phyloP scores from a whole-genome alignment of 2,329 filamentous ascomycete genomes.

The Microthyrium microscopicum region DNA sequence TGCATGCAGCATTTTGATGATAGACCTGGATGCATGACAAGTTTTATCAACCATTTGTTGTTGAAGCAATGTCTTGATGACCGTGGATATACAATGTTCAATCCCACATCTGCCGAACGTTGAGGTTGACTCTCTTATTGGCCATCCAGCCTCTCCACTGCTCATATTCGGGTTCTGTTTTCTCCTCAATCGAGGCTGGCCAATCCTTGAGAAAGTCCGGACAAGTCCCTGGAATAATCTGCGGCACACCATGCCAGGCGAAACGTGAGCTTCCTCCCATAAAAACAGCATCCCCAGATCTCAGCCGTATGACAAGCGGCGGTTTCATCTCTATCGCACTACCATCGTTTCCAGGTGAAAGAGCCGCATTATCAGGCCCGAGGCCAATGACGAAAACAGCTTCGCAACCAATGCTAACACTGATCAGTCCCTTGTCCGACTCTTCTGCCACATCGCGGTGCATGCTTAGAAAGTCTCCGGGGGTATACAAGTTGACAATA shows the following conservation, averaged over 20 bases:
- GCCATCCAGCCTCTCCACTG: constrained; percentile 78
- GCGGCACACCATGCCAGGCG: constrained; percentile 91
- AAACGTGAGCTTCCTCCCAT: constrained; percentile 72
- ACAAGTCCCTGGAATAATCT: constrained; percentile 64
- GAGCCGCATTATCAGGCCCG: constrained; percentile 9
- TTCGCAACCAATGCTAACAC: constrained; percentile 79
- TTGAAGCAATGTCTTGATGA: too few species aligned
- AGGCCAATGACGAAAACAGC: constrained; percentile 73
- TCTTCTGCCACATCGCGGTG: constrained; percentile 89
- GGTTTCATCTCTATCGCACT: background rate
- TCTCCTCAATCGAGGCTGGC: too few species aligned
- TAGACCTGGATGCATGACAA: too few species aligned
- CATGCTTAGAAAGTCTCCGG: constrained; percentile 79
- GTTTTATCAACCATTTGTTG: too few species aligned
- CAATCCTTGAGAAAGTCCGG: constrained; percentile 58
- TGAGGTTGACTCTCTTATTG: constrained; percentile 77
- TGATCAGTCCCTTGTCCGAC: constrained; percentile 61
- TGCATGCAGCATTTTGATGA: too few species aligned
- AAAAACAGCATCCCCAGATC: constrained; percentile 77
- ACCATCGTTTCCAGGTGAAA: background rate
- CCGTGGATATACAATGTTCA: too few species aligned
- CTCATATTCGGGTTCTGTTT: constrained; percentile 29
- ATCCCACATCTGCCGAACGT: constrained; percentile 74
- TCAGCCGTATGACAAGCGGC: constrained; percentile 40
- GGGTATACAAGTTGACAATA: constrained; percentile 84